These are phyloP conservation scores for Oidium heveae DNA, from an alignment of 2,329 filamentous ascomycete species.

Conservation along the genomic window DNA sequence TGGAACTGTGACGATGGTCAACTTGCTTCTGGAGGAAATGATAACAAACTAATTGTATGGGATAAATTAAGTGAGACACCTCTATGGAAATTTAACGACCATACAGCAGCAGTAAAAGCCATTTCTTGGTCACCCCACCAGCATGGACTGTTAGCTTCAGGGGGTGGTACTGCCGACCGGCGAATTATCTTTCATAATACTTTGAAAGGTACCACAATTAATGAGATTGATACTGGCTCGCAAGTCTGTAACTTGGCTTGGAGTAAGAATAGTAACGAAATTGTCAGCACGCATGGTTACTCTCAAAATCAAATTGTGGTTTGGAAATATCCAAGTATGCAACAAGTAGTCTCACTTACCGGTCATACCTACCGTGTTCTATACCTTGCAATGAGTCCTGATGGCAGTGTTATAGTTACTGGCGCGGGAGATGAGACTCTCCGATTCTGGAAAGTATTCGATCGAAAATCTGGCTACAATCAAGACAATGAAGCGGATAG, in stretches of 20 bases:
- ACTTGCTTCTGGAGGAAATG: conserved; percentile 83
- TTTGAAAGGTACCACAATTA: conserved; percentile 50
- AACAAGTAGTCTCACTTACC: conserved; percentile 80
- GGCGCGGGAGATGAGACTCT: conserved; percentile 91
- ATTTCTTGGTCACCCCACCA: conserved; percentile 97
- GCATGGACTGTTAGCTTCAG: conserved; percentile 76
- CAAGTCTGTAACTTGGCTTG: conserved; percentile 98
- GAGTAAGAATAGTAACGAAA: conserved; percentile 93
- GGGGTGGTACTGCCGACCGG: conserved; percentile 83
- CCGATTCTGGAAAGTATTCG: conserved; percentile 92
- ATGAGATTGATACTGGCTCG: conserved; percentile 85
- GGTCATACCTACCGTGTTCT: conserved; percentile 92
- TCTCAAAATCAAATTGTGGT: conserved; percentile 97
- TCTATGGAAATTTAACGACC: conserved; percentile 79
- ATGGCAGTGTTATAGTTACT: conserved; percentile 80
- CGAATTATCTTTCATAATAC: conserved; percentile 98
- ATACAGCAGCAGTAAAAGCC: conserved; percentile 88
- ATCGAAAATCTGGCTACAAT: conserved; percentile 44
- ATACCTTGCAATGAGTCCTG: conserved; percentile 91
- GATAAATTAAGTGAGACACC: conserved; percentile 85
- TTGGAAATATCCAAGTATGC: conserved; percentile 98
- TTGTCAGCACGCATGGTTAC: conserved; percentile 91
- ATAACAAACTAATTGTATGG: conserved; percentile 98
- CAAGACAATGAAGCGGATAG: conserved; percentile 39
- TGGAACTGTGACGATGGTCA: conserved; percentile 96